Evolutionary conservation across 2,329 filamentous ascomycete genomes (phyloP), one percentile per base, ranked within the genome.

Genomic region (Chaetomiaceae sp.): DNA sequence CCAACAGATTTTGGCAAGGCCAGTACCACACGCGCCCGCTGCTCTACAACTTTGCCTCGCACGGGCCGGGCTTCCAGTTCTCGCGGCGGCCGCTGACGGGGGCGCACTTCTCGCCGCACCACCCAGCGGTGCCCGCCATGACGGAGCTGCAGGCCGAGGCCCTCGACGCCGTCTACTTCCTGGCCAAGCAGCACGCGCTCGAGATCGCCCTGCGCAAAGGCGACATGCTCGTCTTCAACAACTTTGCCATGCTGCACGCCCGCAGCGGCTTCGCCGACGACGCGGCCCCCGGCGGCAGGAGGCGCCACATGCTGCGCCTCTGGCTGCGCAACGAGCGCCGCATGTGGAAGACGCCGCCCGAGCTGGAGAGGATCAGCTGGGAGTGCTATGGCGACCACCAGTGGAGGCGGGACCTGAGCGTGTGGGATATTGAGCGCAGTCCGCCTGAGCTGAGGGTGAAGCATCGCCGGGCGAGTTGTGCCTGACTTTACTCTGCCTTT

Each of bases 221-320:
- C 29, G 61, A 63, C 30, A 55, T 63, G 44, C 25, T 59, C 43
- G 33, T 62, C 3, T 54, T 61, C 46, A 63, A 63, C 47, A 62
- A 63, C 55, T 57, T 62, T 23, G 59, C 61, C 27, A 56, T 62
- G 52, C 27, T 63, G 55, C 61, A 63, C 29, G 58, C 61, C 20
- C 54, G 61, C 14, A 52, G 38, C 45, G 47, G 46, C 3, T 63
- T 63, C 23, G 34, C 38, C n/a, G 61, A 63, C 32, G 56, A 55
- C 10, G 51, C 30, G 4, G 34, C 34, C 1, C 20, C 3, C 10
- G 37, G 20, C 20, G 1, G 16, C 7, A 25, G 48, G 36, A 43
- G 60, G 11, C 61, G 25, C 25, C 25, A 63, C 32, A 58, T 63
- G 57, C 27, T 63, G 33, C 44, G 61, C 6, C 41, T 63, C 27